A percentile compares a stretch with the other conserved stretches of the same genome.
Conservation (phyloP, 192 early-diverging fungal species). For the Cetraspora pellucida region DNA sequence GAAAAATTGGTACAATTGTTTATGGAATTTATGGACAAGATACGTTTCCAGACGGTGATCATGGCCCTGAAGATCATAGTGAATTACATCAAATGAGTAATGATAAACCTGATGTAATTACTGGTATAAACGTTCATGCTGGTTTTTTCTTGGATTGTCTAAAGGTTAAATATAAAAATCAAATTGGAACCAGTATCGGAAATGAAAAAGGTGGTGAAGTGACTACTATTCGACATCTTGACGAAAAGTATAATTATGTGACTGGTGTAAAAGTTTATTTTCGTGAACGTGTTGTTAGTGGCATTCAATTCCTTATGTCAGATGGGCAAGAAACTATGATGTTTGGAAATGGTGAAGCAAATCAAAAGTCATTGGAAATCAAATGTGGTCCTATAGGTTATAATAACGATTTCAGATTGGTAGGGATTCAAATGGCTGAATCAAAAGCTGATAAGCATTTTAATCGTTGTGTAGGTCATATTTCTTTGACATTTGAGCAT, state of each 20-base stretch:
- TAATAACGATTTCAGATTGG: conserved; percentile 4
- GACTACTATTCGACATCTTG: background rate
- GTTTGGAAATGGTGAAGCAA: background rate
- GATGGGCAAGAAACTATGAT: background rate
- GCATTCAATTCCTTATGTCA: background rate
- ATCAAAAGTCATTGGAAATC: background rate
- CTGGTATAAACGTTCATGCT: background rate
- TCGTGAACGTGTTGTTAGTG: background rate
- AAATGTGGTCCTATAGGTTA: background rate
- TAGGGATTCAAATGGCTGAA: background rate
- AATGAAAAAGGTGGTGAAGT: background rate
- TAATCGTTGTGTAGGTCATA: background rate
- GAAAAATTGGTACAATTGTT: background rate
- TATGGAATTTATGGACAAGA: conserved; percentile 2
- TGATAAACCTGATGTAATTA: background rate
- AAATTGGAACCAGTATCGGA: background rate
- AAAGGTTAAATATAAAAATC: background rate
- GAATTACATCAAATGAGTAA: background rate
- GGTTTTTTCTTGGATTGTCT: background rate
- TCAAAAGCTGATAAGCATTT: background rate
- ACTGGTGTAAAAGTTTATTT: background rate
- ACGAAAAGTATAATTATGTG: background rate
- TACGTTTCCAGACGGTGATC: background rate
- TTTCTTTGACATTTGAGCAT: conserved; percentile 2
- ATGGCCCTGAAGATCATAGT: background rate